phyloP scores from a whole-genome alignment of 164 flowering plant species.

The Akebia trifoliata region DNA sequence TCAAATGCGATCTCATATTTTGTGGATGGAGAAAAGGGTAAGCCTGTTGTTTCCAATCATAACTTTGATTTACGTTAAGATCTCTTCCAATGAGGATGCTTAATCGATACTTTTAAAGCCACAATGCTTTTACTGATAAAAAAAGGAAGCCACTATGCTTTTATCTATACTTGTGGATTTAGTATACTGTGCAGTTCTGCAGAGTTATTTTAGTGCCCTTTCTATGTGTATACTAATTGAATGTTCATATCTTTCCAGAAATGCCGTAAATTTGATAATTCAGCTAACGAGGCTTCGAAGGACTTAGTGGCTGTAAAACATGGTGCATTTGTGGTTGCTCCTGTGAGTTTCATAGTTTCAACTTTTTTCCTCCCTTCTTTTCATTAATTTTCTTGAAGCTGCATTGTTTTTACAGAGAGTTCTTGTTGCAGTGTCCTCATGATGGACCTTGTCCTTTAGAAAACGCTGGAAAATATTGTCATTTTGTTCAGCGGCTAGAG shows the following conservation, averaged over 20 bases:
- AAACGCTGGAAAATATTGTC: slow-evolving; percentile 81
- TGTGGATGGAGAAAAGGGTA: slow-evolving; percentile 97
- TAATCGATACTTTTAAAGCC: not conserved
- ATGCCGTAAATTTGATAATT: slow-evolving; percentile 44
- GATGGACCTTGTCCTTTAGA: slow-evolving; percentile 90
- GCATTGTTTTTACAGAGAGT: slow-evolving; percentile 2
- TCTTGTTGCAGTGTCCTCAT: slow-evolving; percentile 77
- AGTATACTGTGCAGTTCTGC: no score
- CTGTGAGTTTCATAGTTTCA: slow-evolving; percentile 51
- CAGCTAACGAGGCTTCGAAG: slow-evolving; percentile 28
- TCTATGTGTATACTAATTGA: slow-evolving; percentile 2
- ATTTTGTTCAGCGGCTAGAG: slow-evolving; percentile 95
- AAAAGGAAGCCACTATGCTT: no score
- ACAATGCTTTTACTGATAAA: no score
- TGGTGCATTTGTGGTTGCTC: slow-evolving; percentile 92
- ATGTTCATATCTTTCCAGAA: slow-evolving; percentile 41
- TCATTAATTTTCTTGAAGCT: not conserved
- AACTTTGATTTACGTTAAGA: no score
- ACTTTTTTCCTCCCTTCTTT: not conserved
- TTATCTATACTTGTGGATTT: no score
- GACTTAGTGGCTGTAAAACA: slow-evolving; percentile 34
- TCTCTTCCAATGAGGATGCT: no score
- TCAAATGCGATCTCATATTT: slow-evolving; percentile 88
- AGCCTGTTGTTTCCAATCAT: no score
- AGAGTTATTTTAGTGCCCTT: not conserved